Percentiles rank a stretch among this genome's conserved stretches.
Conservation (phyloP, 2,329 filamentous ascomycete species). For the Claviceps sp. region DNA sequence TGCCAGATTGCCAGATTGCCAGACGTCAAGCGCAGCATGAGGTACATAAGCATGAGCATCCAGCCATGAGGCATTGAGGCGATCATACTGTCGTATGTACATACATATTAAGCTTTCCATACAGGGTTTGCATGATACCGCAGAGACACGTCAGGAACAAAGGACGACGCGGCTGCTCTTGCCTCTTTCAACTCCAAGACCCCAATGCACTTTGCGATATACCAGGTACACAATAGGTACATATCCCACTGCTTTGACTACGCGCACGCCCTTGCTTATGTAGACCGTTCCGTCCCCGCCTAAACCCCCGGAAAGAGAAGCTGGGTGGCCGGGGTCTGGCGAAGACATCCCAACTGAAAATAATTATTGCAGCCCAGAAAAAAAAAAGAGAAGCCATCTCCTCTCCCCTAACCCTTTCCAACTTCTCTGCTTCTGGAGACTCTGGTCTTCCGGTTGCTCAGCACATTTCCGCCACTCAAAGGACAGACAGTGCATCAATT, state of each 20-base stretch:
- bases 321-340: neutral
- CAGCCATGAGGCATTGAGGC: too few relatives aligned
- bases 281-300: neutral
- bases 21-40: neutral
- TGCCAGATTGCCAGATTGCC: neutral
- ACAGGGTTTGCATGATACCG: too few relatives aligned
- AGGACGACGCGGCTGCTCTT: neutral
- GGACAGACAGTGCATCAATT: neutral
- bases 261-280: neutral
- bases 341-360: conserved; percentile 1
- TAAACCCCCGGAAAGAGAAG: neutral
- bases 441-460: neutral
- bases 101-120: too few relatives aligned
- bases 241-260: neutral
- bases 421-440: neutral
- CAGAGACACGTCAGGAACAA: too few relatives aligned
- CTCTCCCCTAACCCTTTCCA: neutral
- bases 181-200: neutral
- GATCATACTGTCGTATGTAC: too few relatives aligned
- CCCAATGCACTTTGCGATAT: neutral
- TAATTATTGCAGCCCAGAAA: neutral
- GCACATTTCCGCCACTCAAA: neutral
- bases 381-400: neutral
- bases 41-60: neutral
- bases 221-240: too few relatives aligned